Base-by-base conservation (phyloP, 2,329 filamentous ascomycete genomes). In the Microsporum canis region DNA sequence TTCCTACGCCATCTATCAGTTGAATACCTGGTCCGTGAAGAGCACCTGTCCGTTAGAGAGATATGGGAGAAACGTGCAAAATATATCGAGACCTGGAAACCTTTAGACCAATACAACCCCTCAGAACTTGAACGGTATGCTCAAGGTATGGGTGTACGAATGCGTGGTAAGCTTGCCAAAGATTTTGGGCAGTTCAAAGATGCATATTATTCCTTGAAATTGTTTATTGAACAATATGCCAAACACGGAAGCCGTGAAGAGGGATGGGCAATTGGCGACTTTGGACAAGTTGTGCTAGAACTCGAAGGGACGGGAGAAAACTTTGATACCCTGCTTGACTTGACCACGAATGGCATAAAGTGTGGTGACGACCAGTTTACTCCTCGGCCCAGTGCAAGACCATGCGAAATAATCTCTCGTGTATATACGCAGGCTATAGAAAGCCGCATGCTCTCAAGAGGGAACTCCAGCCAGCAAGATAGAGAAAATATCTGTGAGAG, bases 211-310 rank as follows among this genome's bases (percentile, higher is more conserved):
- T 39, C 60, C 5, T 45, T 61, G 12, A 61, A 58, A 33, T 36
- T 57, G 8, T 60, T 60, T 39, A 60, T 60, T 57, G 59, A 60
- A 57, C 34, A 45, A 10, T 60, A 60, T n/a, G 59, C 59, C 8
- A 56, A 57, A n/a, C 47, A 38, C 34, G 49, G 49, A 60, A 60
- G 49, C 27, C 59, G 59, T 33, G 59, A 60, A 27, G 59, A 60
- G 14, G 59, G 59, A 2, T 60, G 59, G 51, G 59, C 59, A 8
- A 60, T 60, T 57, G 59, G 59, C 2, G 59, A 60, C 33, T 57
- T 60, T 14, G 59, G 49, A 1, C 59, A 60, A 27, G 59, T 36
- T 41, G 33, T 60, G 34, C 49, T 60, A 5, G 59, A 60, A 57
- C 59, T 60, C 43, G 59, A 60, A 55, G 59, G 43, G 3, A 10